Conservation (phyloP, 83 land plant species). For the Larix sibirica region DNA sequence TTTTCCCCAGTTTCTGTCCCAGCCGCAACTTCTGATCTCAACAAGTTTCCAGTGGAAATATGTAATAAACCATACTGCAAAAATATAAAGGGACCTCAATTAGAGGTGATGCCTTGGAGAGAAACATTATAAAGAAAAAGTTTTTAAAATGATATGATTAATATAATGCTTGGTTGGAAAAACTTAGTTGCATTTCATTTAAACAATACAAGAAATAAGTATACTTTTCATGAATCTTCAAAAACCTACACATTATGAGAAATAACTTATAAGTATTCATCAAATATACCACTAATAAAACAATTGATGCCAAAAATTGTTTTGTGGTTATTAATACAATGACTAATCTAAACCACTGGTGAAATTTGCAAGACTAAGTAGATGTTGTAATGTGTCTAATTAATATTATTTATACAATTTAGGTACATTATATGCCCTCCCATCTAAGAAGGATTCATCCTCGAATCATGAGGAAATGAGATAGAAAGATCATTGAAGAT, state of each 20-base stretch:
- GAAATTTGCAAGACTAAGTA: too few relatives aligned
- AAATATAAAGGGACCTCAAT: conserved; percentile 4
- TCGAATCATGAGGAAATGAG: too few relatives aligned
- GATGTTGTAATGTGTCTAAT: too few relatives aligned
- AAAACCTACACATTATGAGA: not conserved
- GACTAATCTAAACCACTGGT: too few relatives aligned
- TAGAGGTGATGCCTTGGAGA: not conserved
- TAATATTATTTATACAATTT: too few relatives aligned
- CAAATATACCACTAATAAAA: too few relatives aligned
- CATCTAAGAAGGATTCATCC: too few relatives aligned
- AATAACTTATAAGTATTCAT: too few relatives aligned
- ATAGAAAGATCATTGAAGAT: too few relatives aligned
- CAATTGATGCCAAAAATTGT: too few relatives aligned
- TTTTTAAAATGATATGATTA: not conserved
- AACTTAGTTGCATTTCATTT: not conserved
- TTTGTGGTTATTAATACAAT: too few relatives aligned
- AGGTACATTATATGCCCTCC: too few relatives aligned
- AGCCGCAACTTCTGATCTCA: conserved; percentile 84
- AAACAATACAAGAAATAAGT: not conserved
- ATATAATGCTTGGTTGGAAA: not conserved
- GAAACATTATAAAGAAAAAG: not conserved
- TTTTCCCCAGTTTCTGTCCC: conserved; percentile 79
- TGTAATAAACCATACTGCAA: conserved; percentile 89
- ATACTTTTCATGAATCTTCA: not conserved
- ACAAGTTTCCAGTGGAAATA: conserved; percentile 84